Evolutionary conservation across 1,284 basidiomycete genomes (phyloP).

Genomic region (Mixia osmundae): DNA sequence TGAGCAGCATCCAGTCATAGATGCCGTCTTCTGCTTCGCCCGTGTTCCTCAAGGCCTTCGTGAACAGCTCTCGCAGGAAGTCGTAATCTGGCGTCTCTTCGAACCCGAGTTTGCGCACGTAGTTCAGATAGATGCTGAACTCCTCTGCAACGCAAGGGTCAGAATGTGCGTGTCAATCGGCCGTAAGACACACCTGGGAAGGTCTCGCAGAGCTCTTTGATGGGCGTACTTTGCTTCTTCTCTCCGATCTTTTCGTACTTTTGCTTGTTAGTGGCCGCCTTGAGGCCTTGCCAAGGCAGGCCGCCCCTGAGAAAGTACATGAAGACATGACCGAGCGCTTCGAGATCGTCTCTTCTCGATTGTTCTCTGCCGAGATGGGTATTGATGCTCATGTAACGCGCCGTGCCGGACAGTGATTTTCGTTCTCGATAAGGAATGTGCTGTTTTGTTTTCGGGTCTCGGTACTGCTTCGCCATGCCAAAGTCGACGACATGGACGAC

Average conservation of each 20-base stretch:
- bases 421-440: slow-evolving; percentile 91
- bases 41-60: slow-evolving; percentile 69
- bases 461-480: slow-evolving; percentile 94
- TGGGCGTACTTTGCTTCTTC: slow-evolving; percentile 91
- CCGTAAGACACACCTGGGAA: slow-evolving; percentile 40
- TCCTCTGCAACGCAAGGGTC: slow-evolving; percentile 33
- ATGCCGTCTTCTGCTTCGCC: slow-evolving; percentile 67
- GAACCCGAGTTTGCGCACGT: slow-evolving; percentile 64
- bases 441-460: slow-evolving; percentile 87
- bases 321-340: slow-evolving; percentile 87
- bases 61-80: slow-evolving; percentile 73
- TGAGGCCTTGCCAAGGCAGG: slow-evolving; percentile 86
- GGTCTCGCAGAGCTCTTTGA: slow-evolving; percentile 78
- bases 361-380: slow-evolving; percentile 88
- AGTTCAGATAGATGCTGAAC: slow-evolving; percentile 68
- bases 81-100: slow-evolving; percentile 83
- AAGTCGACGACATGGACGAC: slow-evolving; percentile 75
- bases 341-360: slow-evolving; percentile 78
- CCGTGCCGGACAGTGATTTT: slow-evolving; percentile 70
- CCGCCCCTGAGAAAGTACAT: slow-evolving; percentile 88
- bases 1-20: slow-evolving; percentile 75
- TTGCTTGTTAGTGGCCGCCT: slow-evolving; percentile 88
- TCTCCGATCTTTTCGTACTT: slow-evolving; percentile 98
- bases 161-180: neutral
- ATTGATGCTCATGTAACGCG: slow-evolving; percentile 93